Evolutionary conservation across 2,329 filamentous ascomycete genomes (phyloP).

Genomic region (Pseudocercospora vitis): DNA sequence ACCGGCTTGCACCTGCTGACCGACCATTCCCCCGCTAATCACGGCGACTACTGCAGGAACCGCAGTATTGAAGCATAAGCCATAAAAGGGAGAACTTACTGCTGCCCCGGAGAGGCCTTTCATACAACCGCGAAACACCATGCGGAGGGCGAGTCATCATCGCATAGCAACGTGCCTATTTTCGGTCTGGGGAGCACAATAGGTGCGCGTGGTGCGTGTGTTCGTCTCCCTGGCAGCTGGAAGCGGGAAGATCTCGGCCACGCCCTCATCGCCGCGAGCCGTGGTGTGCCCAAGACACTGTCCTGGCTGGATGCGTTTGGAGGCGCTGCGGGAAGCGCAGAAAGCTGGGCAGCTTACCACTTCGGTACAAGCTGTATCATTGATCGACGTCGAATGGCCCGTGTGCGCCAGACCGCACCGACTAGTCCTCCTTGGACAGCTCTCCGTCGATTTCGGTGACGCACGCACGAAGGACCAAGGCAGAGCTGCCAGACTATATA

Average conservation of each 20-base stretch:
- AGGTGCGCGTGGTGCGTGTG: too few relatives aligned
- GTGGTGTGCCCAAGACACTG: slow-evolving; percentile 8
- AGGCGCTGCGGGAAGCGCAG: neutral
- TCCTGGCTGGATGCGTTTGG: neutral
- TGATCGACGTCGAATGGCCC: neutral
- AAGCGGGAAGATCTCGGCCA: neutral
- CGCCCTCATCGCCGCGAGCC: slow-evolving; percentile 4
- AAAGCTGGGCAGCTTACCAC: slow-evolving; percentile 1
- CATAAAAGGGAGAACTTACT: neutral
- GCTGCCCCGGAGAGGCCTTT: too few relatives aligned
- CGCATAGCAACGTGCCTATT: neutral
- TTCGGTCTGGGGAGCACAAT: neutral
- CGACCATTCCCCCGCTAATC: neutral
- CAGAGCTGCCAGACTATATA: neutral
- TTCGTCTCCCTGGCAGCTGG: neutral
- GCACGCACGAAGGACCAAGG: neutral
- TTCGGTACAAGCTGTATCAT: neutral
- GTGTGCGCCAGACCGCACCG: neutral
- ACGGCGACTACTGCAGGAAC: slow-evolving; percentile 1
- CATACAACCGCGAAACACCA: too few relatives aligned
- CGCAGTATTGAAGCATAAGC: neutral
- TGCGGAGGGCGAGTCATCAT: neutral
- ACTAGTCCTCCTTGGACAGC: neutral
- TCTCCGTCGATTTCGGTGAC: neutral
- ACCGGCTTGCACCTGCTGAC: slow-evolving; percentile 1